A percentile compares a stretch with the other conserved stretches of the same genome.
Evolutionary conservation across 225 moss, liverwort and hornwort genomes (phyloP).

Genomic region (Thuidium tamariscinum): DNA sequence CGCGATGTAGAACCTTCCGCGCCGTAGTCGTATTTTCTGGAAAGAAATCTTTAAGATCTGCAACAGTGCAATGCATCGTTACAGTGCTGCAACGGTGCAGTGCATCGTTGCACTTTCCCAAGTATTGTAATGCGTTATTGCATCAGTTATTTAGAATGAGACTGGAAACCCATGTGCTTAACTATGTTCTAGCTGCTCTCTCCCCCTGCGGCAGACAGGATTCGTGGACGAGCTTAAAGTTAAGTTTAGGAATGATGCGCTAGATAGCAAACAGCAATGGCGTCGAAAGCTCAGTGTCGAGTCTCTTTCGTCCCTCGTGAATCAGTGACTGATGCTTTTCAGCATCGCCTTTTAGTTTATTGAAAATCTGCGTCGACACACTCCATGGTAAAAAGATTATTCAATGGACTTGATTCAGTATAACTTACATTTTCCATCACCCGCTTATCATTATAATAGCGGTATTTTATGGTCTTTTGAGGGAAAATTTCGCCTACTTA

Average conservation of each 20-base stretch:
- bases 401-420: background rate
- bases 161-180: too few species aligned
- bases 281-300: background rate
- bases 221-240: background rate
- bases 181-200: background rate
- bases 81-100: too few species aligned
- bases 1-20: too few species aligned
- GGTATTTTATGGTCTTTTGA: background rate
- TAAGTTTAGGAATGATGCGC: background rate
- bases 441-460: background rate
- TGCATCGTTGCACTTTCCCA: too few species aligned
- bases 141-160: too few species aligned
- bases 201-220: background rate
- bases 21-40: too few species aligned
- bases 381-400: background rate
- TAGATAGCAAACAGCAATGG: background rate
- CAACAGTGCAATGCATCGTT: too few species aligned
- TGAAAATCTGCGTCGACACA: background rate
- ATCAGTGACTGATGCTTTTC: background rate
- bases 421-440: background rate
- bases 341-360: background rate
- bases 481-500: background rate
- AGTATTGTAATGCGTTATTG: too few species aligned
- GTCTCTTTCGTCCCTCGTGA: background rate
- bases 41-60: too few species aligned